A percentile compares a stretch with the other conserved stretches of the same genome.
Evolutionary conservation across 306 rosid genomes (phyloP).

Genomic region (Spatholobus suberectus): DNA sequence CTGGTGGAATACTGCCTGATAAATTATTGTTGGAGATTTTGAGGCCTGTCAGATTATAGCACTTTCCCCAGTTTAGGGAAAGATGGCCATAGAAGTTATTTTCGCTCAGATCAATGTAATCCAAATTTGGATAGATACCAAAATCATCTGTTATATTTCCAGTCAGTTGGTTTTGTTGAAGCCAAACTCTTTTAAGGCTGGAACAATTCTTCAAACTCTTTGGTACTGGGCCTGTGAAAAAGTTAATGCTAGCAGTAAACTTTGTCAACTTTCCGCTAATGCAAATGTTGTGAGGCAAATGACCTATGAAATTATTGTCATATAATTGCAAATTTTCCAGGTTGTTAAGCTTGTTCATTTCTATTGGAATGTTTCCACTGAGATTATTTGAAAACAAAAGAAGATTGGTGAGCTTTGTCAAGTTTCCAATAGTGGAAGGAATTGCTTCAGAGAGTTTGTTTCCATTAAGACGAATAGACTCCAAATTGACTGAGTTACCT

Average conservation of each 20-base stretch:
- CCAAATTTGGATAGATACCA: constrained; percentile 35
- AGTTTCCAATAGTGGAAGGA: not conserved
- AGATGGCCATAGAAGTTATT: constrained; percentile 41
- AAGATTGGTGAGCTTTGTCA: not conserved
- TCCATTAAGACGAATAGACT: not conserved
- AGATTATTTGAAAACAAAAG: not conserved
- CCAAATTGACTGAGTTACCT: not conserved
- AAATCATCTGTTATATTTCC: constrained; percentile 43
- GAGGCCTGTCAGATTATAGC: not conserved
- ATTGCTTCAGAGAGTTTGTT: constrained; percentile 1
- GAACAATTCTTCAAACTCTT: constrained; percentile 33
- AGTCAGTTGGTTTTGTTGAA: constrained; percentile 31
- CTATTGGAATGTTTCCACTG: not conserved
- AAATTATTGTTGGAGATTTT: not conserved
- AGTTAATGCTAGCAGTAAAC: not conserved
- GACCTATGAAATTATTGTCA: constrained; percentile 21
- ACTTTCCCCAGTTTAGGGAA: constrained; percentile 32
- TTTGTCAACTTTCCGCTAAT: not conserved
- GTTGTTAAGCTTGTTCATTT: constrained; percentile 21
- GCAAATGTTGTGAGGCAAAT: constrained; percentile 33
- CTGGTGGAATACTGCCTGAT: constrained; percentile 29
- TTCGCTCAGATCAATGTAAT: constrained; percentile 26
- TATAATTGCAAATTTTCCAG: not conserved
- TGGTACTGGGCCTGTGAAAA: constrained; percentile 18
- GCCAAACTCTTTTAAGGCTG: constrained; percentile 15